A percentile compares a stretch with the other conserved stretches of the same genome.
Conservation (phyloP, 1,139 yeast genomes). For the Geotrichum histeridarum region DNA sequence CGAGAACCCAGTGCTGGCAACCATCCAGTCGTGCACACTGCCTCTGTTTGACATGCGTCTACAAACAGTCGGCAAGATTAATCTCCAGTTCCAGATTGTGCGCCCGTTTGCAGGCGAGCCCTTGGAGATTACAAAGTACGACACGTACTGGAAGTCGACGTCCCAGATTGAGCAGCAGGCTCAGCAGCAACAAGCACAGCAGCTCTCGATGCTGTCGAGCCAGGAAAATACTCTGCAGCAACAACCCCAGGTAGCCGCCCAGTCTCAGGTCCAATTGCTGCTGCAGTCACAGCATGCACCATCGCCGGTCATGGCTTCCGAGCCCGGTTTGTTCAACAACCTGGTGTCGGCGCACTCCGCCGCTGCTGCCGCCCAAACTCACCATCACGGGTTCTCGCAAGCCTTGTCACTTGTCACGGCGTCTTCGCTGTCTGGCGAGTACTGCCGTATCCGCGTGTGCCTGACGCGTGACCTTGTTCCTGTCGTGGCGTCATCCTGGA, state of each 20-base stretch:
- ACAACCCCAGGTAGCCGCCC: not conserved
- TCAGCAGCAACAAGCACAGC: constrained; percentile 17
- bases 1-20: constrained; percentile 31
- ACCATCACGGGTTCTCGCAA: constrained; percentile 28
- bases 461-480: constrained; percentile 81
- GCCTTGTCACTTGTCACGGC: constrained; percentile 81
- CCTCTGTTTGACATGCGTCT: constrained; percentile 81
- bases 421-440: constrained; percentile 80
- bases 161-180: constrained; percentile 40
- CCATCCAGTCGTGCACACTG: constrained; percentile 44
- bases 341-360: constrained; percentile 11
- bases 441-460: constrained; percentile 64
- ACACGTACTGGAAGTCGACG: constrained; percentile 94
- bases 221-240: not conserved
- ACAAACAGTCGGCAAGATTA: constrained; percentile 75
- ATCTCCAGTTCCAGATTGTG: constrained; percentile 74
- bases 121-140: constrained; percentile 85
- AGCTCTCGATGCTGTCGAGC: constrained; percentile 16
- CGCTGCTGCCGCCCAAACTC: constrained; percentile 5
- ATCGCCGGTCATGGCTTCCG: constrained; percentile 7
- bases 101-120: constrained; percentile 85
- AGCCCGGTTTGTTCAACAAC: not conserved
- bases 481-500: constrained; percentile 70
- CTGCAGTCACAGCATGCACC: constrained; percentile 15
- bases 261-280: constrained; percentile 20